A percentile compares a stretch with the other conserved stretches of the same genome.
These are phyloP conservation scores for Mucor indicus DNA, from an alignment of 371 early-diverging fungal genomes.

Conservation along the genomic window DNA sequence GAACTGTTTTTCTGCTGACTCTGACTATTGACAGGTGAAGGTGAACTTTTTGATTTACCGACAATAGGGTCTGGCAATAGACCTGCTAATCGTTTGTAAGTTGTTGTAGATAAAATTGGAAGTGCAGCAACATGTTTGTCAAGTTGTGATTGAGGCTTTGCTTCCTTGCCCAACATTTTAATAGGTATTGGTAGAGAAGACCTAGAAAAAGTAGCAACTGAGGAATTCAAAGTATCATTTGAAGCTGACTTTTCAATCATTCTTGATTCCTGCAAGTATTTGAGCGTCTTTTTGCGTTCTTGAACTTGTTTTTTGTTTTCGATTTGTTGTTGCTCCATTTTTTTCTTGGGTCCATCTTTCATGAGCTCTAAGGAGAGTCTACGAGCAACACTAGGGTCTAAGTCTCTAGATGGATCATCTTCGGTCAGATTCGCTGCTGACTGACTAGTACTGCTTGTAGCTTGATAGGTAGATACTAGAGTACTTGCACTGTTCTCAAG, in stretches of 20 bases:
- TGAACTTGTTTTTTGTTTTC: conserved; percentile 6
- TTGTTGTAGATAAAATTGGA: conserved; percentile 22
- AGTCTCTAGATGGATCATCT: conserved; percentile 5
- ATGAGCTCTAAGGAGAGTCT: conserved; percentile 61
- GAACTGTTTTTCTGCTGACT: conserved; percentile 4
- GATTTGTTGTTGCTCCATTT: conserved; percentile 2
- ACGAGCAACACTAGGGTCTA: conserved; percentile 51
- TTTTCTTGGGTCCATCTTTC: conserved; percentile 41
- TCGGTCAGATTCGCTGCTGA: neutral
- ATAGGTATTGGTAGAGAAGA: neutral
- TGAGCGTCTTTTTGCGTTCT: neutral
- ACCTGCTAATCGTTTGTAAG: conserved; percentile 28
- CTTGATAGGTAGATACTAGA: no score
- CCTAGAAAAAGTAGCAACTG: neutral
- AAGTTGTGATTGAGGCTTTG: conserved; percentile 4
- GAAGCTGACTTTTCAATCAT: conserved; percentile 1
- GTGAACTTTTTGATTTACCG: conserved; percentile 31
- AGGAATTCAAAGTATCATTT: no score
- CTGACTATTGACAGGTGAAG: conserved; percentile 15
- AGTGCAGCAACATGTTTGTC: conserved; percentile 18
- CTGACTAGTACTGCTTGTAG: neutral
- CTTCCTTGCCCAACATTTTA: neutral
- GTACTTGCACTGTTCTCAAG: no score
- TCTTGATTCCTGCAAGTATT: conserved; percentile 3
- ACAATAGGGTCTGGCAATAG: conserved; percentile 19